Conservation (phyloP, 176 grass and related monocot genomes). For the Ensete glaucum region DNA sequence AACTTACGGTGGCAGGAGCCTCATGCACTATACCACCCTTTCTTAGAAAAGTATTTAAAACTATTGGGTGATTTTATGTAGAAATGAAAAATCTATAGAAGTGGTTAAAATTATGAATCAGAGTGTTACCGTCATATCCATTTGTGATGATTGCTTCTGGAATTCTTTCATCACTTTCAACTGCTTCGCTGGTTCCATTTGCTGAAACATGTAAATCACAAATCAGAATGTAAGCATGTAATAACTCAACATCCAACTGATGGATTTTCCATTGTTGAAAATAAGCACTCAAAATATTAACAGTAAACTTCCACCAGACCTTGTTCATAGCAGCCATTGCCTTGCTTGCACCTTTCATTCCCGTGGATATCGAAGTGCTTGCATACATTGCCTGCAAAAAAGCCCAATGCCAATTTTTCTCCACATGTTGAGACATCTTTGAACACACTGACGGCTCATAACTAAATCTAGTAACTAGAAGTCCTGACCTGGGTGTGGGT, state of each 20-base stretch:
- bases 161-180: conserved; percentile 93
- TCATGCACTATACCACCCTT: too few species aligned
- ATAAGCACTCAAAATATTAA: too few species aligned
- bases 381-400: conserved; percentile 75
- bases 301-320: conserved; percentile 33
- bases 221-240: too few species aligned
- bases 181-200: conserved; percentile 97
- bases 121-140: conserved; percentile 92
- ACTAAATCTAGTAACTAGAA: conserved; percentile 3
- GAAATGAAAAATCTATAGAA: too few species aligned
- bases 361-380: conserved; percentile 93
- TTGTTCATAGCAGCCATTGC: conserved; percentile 99
- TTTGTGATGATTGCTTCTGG: conserved; percentile 87
- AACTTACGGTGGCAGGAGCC: too few species aligned
- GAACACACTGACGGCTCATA: neutral
- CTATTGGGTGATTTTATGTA: too few species aligned
- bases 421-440: neutral
- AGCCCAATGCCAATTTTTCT: conserved; percentile 13
- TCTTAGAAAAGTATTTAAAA: too few species aligned
- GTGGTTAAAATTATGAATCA: too few species aligned
- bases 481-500: conserved; percentile 75
- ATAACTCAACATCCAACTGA: too few species aligned
- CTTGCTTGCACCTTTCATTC: conserved; percentile 99
- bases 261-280: conserved; percentile 16
- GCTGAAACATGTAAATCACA: conserved; percentile 38